Conservation (phyloP, 192 early-diverging fungal genomes). For the Backusella psychrophila region DNA sequence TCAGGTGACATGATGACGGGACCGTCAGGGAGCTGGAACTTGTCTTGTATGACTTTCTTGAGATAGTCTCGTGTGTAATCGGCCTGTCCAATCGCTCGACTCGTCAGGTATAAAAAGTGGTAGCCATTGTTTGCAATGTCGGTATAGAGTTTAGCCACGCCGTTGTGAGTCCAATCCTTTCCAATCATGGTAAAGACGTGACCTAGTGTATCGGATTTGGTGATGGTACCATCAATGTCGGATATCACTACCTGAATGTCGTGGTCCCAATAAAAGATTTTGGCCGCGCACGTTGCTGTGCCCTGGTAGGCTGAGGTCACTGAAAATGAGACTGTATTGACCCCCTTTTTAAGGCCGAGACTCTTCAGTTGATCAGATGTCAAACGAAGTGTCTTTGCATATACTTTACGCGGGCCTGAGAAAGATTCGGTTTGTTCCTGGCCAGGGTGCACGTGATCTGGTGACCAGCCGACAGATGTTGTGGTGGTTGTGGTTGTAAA, state of each 20-base stretch:
- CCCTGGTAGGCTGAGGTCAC: conserved; percentile 78
- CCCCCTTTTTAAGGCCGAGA: conserved; percentile 81
- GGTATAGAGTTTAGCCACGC: conserved; percentile 96
- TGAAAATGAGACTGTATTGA: conserved; percentile 88
- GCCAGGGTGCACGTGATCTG: conserved; percentile 18
- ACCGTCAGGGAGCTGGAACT: conserved; percentile 88
- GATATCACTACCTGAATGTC: conserved; percentile 91
- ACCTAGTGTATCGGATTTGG: conserved; percentile 95
- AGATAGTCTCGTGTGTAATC: conserved; percentile 92
- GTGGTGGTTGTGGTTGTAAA: conserved; percentile 38
- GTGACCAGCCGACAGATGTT: conserved; percentile 30
- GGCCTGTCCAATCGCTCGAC: conserved; percentile 92
- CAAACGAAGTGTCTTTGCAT: conserved; percentile 90
- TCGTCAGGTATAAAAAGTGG: conserved; percentile 93
- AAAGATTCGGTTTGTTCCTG: conserved; percentile 1
- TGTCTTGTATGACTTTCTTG: conserved; percentile 83
- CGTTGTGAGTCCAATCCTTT: conserved; percentile 97
- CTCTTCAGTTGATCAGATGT: conserved; percentile 88
- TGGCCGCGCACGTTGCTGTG: conserved; percentile 76
- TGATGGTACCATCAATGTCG: conserved; percentile 99
- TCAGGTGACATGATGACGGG: conserved; percentile 97
- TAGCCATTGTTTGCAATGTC: conserved; percentile 95
- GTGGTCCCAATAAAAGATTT: conserved; percentile 87
- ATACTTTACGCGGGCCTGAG: conserved; percentile 41
- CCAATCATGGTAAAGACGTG: conserved; percentile 98